Percentiles rank a stretch among this genome's conserved stretches.
Evolutionary conservation across 176 grass and related monocot genomes (phyloP).

Genomic region (Tuctoria greenei): DNA sequence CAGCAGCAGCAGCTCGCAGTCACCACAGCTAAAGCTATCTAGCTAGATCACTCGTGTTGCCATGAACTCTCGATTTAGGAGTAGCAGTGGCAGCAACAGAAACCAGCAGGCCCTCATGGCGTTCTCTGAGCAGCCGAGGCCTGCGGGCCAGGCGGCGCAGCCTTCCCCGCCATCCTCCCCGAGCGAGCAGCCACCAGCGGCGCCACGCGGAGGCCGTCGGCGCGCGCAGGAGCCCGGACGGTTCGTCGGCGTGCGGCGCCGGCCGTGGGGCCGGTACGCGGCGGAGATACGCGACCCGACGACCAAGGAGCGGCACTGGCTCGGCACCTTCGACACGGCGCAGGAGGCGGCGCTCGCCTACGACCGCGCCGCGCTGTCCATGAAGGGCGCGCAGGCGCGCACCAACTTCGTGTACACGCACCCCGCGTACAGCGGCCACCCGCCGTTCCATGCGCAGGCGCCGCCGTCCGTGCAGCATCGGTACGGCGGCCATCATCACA

Average conservation of each 20-base stretch:
- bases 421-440: conserved; percentile 60
- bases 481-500: conserved; percentile 31
- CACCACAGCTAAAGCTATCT: neutral
- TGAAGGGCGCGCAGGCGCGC: conserved; percentile 96
- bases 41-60: conserved; percentile 9
- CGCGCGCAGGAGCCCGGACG: conserved; percentile 72
- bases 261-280: conserved; percentile 93
- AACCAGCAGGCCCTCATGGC: conserved; percentile 39
- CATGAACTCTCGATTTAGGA: conserved; percentile 40
- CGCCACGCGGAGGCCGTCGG: conserved; percentile 38
- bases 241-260: conserved; percentile 86
- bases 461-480: conserved; percentile 14
- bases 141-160: neutral
- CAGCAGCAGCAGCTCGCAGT: neutral
- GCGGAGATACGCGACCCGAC: conserved; percentile 97
- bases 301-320: conserved; percentile 96
- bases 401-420: conserved; percentile 93
- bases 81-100: conserved; percentile 14
- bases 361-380: conserved; percentile 91
- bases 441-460: conserved; percentile 52
- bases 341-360: conserved; percentile 98
- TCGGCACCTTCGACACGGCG: conserved; percentile 96
- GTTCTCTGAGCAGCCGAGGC: conserved; percentile 55
- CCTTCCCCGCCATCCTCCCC: conserved; percentile 55
- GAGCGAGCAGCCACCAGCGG: conserved; percentile 36